phyloP scores from a whole-genome alignment of 306 rosid species.

The Trifolium subterraneum region DNA sequence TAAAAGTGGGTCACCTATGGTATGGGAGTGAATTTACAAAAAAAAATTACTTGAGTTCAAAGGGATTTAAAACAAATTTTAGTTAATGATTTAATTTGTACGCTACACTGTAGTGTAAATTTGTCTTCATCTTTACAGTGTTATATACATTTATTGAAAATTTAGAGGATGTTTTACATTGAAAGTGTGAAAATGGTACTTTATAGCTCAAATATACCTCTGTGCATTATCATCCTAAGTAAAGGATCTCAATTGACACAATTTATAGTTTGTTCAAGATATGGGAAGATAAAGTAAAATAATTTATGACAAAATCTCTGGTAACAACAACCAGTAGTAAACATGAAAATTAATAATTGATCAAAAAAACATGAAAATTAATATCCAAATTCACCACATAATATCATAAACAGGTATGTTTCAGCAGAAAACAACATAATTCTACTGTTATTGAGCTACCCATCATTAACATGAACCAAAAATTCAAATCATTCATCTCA shows the following conservation, averaged over 20 bases:
- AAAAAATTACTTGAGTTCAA: background rate
- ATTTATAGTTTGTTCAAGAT: conserved; percentile 17
- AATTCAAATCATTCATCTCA: conserved; percentile 37
- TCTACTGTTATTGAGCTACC: conserved; percentile 40
- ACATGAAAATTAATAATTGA: conserved; percentile 12
- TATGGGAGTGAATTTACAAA: background rate
- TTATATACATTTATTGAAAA: no score
- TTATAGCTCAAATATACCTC: background rate
- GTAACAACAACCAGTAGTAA: conserved; percentile 31
- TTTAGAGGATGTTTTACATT: no score
- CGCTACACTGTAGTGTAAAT: no score
- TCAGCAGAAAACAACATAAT: conserved; percentile 46
- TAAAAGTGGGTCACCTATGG: background rate
- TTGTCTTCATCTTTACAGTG: no score
- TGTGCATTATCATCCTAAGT: background rate
- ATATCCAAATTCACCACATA: conserved; percentile 33
- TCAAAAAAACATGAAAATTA: conserved; percentile 4
- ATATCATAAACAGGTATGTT: conserved; percentile 20
- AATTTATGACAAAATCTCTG: conserved; percentile 31
- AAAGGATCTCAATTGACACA: conserved; percentile 15
- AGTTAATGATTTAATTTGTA: no score
- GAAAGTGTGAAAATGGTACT: background rate
- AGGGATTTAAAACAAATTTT: background rate
- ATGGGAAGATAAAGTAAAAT: conserved; percentile 10
- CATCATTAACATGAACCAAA: conserved; percentile 31